These are phyloP conservation scores for Hygrophorus russula DNA, from an alignment of 768 basidiomycete genomes.

Conservation along the genomic window DNA sequence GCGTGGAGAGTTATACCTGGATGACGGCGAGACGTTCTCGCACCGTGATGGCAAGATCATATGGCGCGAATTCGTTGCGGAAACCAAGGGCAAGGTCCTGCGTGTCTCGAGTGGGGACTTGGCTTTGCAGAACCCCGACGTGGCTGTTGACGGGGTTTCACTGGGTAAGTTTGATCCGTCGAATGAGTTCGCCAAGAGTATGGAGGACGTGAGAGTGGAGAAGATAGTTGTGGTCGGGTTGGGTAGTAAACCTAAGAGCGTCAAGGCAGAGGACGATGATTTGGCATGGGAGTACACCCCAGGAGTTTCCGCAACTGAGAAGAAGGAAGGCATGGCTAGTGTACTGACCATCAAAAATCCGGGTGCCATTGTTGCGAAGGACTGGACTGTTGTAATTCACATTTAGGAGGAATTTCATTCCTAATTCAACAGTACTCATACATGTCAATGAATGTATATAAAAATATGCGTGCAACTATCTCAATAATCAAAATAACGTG, in stretches of 20 bases:
- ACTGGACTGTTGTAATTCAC: conserved; percentile 48
- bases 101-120: conserved; percentile 47
- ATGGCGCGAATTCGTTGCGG: conserved; percentile 69
- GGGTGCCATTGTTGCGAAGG: conserved; percentile 38
- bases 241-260: conserved; percentile 43
- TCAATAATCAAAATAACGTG: too few species aligned
- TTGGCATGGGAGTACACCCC: conserved; percentile 60
- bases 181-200: conserved; percentile 60
- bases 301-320: conserved; percentile 45
- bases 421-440: not conserved
- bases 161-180: conserved; percentile 36
- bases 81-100: conserved; percentile 28
- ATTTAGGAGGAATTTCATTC: conserved; percentile 6
- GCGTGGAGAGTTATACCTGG: conserved; percentile 82
- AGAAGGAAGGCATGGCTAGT: conserved; percentile 56
- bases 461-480: too few species aligned
- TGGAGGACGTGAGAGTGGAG: conserved; percentile 70
- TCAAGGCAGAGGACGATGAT: conserved; percentile 39
- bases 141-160: conserved; percentile 41
- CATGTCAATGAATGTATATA: too few species aligned
- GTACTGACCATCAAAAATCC: conserved; percentile 72
- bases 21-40: conserved; percentile 81
- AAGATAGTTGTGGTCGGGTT: conserved; percentile 74
- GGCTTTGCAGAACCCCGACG: conserved; percentile 27
- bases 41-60: conserved; percentile 71